Percentiles rank a stretch among this genome's conserved stretches.
These are phyloP conservation scores for Mortierella antarctica DNA, from an alignment of 192 early-diverging fungal genomes.

Conservation along the genomic window DNA sequence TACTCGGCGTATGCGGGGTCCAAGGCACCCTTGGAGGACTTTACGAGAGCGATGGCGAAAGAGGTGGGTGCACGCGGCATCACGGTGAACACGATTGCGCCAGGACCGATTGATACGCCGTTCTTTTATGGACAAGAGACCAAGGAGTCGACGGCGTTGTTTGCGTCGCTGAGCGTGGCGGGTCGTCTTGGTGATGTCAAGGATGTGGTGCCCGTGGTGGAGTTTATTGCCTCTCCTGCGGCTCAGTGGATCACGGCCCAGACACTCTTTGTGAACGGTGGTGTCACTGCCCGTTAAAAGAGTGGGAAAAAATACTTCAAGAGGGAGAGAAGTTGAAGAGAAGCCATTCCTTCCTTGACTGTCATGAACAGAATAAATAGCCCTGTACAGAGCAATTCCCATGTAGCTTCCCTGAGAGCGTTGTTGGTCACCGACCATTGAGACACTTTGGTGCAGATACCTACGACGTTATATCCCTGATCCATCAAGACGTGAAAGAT, in stretches of 20 bases:
- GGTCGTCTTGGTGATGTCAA: conserved; percentile 40
- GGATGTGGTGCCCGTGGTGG: conserved; percentile 52
- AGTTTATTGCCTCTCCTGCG: conserved; percentile 50
- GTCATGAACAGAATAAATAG: not conserved
- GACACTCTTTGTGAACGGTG: conserved; percentile 54
- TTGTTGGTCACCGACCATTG: too few relatives aligned
- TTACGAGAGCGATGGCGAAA: conserved; percentile 46
- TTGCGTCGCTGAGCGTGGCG: conserved; percentile 18
- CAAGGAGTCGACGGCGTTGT: conserved; percentile 30
- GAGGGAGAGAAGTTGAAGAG: not conserved
- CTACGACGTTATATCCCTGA: too few relatives aligned
- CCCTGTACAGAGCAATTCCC: too few relatives aligned
- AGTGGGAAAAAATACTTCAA: not conserved
- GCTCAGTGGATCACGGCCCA: conserved; percentile 54
- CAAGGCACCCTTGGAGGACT: conserved; percentile 51
- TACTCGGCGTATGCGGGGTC: conserved; percentile 52
- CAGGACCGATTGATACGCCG: conserved; percentile 52
- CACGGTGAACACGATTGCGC: conserved; percentile 54
- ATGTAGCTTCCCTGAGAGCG: too few relatives aligned
- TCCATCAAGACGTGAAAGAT: too few relatives aligned
- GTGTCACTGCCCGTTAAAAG: conserved; percentile 41
- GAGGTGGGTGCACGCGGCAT: conserved; percentile 50
- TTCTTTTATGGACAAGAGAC: conserved; percentile 55
- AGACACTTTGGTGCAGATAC: too few relatives aligned
- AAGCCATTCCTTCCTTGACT: not conserved